Base-by-base conservation (phyloP, 371 early-diverging fungal genomes). In the Thermomucor indicae-seudaticae region DNA sequence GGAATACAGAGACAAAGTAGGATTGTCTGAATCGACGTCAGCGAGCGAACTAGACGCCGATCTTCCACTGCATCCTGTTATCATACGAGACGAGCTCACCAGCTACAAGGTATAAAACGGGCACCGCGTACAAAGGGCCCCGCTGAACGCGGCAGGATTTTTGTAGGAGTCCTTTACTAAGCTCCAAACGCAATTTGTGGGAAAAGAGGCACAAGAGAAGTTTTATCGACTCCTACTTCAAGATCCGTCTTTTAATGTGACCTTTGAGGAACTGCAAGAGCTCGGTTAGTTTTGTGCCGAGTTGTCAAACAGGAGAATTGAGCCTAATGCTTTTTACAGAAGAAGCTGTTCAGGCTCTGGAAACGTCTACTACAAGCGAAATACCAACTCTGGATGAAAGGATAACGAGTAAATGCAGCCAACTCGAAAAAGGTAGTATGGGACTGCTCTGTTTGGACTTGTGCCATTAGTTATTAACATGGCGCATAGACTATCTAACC, bases 21-120 rank as follows among this genome's bases (percentile, higher is more conserved):
- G 49, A 2, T 19, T 49, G 16, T 5, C 7, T 12, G 28, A 7
- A 5, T n/a, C 5, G 16, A 4, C 25, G 7, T 5, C 0, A 6
- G 47, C 30, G 7, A 24, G 27, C 28, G 45, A 44, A 7, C 19
- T 2, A 17, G 40, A 27, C 12, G 28, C 28, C 3, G 30, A 45
- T 27, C n/a, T 53, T 20, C 53, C 53, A 25, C 20, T 53, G 23
- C 53, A 53, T 38, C 53, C 53, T 4, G 29, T 24, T 12, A 17
- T 27, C 7, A 38, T 44, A 3, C n/a, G 23, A 45, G 29, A 16
- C 2, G 53, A 53, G 20, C 37, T 53, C 2, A 11, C 34, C 11
- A 28, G 41, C 27, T 49, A 39, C 28, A 49, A 41, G 34, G 41
- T 29, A 44, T 2, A 14, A 8, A 5, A 27, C 30, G 14, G 10